Evolutionary conservation across 768 basidiomycete genomes (phyloP), one percentile per base, ranked within the genome.

Genomic region (Kwoniella europaea): DNA sequence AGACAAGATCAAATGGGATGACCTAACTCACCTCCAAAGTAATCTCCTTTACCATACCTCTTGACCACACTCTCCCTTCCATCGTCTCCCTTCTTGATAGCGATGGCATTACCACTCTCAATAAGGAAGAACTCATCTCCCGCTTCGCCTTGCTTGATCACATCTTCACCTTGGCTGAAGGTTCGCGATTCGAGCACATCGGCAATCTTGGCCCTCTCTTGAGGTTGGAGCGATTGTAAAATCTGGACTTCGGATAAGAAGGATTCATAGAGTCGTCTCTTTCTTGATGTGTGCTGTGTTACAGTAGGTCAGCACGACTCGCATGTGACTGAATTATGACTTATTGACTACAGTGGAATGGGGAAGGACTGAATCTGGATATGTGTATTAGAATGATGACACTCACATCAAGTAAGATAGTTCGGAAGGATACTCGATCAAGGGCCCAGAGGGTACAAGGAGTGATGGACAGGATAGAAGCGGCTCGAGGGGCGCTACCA

Each of bases 121-220:
- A 99, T 90, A 72, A 99, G 94, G 87, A 94, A 99, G 86, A 98
- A 98, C 46, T 93, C 94, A 78, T 96, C 93, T 9, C 97, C 96
- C 85, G 92, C 90, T 74, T 99, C 97, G 65, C 96, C 96, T 83
- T 98, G 91, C 59, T 86, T 87, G 63, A 99, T 93, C 35, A 99
- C 93, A 3, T 90, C 88, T 76, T 94, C 90, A 20, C 93, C 95
- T 75, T 94, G 91, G 46, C 87, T 86, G 82, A 93, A 92, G 9
- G 91, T 88, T 70, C 86, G 87, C 78, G 93, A 93, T 71, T 92
- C 90, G 18, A 99, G 88, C 9, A 95, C 94, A 82, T 99, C 96
- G 63, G 96, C 94, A 71, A 98, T 93, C 86, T 98, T 99, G 86
- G 94, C 96, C 60, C 93, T 87, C 84, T 98, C 93, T 63, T 91